Conservation (phyloP, 192 early-diverging fungal genomes). For the Backusella sp. region DNA sequence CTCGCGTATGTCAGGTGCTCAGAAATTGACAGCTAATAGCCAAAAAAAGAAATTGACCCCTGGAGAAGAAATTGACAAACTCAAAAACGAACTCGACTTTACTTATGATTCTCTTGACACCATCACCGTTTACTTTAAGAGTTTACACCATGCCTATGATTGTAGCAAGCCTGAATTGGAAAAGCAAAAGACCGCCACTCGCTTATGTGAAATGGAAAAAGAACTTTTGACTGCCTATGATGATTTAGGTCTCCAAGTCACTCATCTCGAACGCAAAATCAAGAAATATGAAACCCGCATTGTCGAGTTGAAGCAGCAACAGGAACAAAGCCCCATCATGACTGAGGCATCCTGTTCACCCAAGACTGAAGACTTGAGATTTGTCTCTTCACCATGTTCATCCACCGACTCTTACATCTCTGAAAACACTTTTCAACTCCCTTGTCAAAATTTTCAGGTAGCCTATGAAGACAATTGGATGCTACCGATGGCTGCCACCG, state of each 20-base stretch:
- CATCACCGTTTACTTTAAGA: conserved; percentile 34
- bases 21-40: conserved; percentile 3
- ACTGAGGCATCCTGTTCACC: neutral
- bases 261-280: conserved; percentile 32
- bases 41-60: conserved; percentile 7
- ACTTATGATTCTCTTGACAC: conserved; percentile 33
- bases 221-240: conserved; percentile 37
- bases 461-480: neutral
- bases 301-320: conserved; percentile 3
- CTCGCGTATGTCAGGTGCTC: conserved; percentile 1
- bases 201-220: conserved; percentile 31
- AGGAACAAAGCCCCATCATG: neutral
- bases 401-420: neutral
- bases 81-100: conserved; percentile 30
- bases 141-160: conserved; percentile 26
- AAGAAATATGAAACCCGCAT: conserved; percentile 19
- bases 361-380: neutral
- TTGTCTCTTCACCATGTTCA: neutral
- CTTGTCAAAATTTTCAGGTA: conserved; percentile 1
- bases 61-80: conserved; percentile 20
- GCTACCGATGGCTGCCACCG: neutral
- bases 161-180: conserved; percentile 7
- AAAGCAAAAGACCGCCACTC: conserved; percentile 12
- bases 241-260: conserved; percentile 33
- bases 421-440: neutral